Base-by-base conservation (phyloP, 2,329 filamentous ascomycete genomes). In the Fusarium clavum region DNA sequence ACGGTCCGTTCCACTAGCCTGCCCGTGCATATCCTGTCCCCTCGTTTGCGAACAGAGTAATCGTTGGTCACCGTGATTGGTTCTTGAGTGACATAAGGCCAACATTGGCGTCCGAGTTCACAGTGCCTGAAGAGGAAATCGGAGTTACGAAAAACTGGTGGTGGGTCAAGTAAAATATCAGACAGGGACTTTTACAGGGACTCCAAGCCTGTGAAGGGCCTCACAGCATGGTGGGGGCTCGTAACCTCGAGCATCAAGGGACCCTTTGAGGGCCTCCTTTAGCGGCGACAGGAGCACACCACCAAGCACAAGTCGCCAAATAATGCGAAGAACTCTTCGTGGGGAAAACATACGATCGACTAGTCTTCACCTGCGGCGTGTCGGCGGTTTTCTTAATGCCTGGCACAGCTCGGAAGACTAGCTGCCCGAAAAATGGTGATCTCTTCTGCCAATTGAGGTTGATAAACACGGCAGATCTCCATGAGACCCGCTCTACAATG, bases 1-100 rank as follows among this genome's bases (percentile, higher is more conserved):
- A 73, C 75, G 74, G 76, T 68, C 76, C 75, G 75, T 77, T 58
- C 76, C 76, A 75, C 63, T 73, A 71, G 72, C 61, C 69, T 61
- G 56, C 49, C 74, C 48, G 52, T 46, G 43, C 54, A 43, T 56
- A 53, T 53, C 24, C 47, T 60, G 34, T 38, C 61, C 29, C 43
- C 56, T 57, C 52, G 57, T 60, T 64, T 38, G 44, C 57, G 57
- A 57, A 61, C 46, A 38, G 61, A 43, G 38, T 22, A 41, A 57
- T 25, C 62, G 57, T 69, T 72, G 61, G 22, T 40, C 48, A 29
- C 53, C 51, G 47, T 67, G 61, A 75, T 77, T 74, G 71, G 72
- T 47, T 54, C 18, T 67, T 29, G 27, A 52, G 57, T 49, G 60
- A 56, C 45, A 68, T 62, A 63, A 55, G 43, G 61, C 49, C 51